Conservation (phyloP, 2,329 filamentous ascomycete species). For the Fusarium protoensiforme region DNA sequence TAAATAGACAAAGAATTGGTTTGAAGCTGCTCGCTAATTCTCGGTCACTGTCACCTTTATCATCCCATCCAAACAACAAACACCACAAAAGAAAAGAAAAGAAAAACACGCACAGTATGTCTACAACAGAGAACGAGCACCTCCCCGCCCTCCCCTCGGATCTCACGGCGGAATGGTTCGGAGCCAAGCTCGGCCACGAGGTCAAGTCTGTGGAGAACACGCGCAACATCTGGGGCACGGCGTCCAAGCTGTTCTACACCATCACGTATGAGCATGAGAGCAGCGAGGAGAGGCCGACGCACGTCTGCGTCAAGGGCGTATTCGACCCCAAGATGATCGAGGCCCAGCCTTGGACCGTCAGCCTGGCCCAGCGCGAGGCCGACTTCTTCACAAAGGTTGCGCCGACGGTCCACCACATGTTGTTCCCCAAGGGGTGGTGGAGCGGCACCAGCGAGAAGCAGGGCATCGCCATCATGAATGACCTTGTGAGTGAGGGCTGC, state of each 20-base stretch:
- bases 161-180: conserved; percentile 39
- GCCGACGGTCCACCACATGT: conserved; percentile 44
- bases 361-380: conserved; percentile 49
- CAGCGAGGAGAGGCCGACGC: conserved; percentile 8
- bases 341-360: conserved; percentile 39
- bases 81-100: neutral
- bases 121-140: neutral
- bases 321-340: conserved; percentile 50
- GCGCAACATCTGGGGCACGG: conserved; percentile 42
- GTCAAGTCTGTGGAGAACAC: conserved; percentile 40
- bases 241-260: conserved; percentile 43
- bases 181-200: conserved; percentile 30
- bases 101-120: conserved; percentile 8
- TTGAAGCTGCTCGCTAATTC: neutral
- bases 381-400: conserved; percentile 51
- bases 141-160: conserved; percentile 38
- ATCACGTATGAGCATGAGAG: conserved; percentile 43
- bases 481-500: conserved; percentile 46
- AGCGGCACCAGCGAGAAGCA: conserved; percentile 48
- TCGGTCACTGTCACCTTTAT: neutral
- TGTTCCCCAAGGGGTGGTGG: conserved; percentile 52
- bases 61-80: neutral
- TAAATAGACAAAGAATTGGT: neutral
- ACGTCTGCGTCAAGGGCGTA: conserved; percentile 52
- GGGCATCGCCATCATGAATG: conserved; percentile 53